Evolutionary conservation across 2,329 filamentous ascomycete genomes (phyloP).

Genomic region (Curvularia lunata): DNA sequence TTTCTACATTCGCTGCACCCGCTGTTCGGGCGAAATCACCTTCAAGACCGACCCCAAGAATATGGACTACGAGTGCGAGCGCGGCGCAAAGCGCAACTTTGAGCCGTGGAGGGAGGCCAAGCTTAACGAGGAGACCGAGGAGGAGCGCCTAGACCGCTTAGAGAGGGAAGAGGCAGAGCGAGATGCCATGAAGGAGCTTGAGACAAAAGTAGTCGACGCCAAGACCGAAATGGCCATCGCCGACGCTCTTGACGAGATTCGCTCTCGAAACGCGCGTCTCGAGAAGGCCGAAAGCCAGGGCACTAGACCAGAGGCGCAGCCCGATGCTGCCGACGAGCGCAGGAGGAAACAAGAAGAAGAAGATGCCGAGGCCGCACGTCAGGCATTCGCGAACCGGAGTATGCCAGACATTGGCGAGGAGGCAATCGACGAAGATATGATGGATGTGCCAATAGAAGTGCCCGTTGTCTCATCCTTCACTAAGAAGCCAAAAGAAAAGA

Average conservation of each 20-base stretch:
- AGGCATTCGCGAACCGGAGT: slow-evolving; percentile 68
- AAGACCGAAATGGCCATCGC: slow-evolving; percentile 96
- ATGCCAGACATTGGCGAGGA: slow-evolving; percentile 59
- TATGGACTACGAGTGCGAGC: slow-evolving; percentile 83
- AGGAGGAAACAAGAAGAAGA: slow-evolving; percentile 74
- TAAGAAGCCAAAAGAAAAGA: slow-evolving; percentile 85
- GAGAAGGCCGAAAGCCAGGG: slow-evolving; percentile 74
- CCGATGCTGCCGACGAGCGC: slow-evolving; percentile 63
- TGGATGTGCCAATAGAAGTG: slow-evolving; percentile 29
- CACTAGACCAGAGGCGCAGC: slow-evolving; percentile 59
- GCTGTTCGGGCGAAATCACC: slow-evolving; percentile 85
- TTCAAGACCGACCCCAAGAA: slow-evolving; percentile 96
- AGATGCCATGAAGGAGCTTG: slow-evolving; percentile 93
- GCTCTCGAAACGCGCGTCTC: slow-evolving; percentile 86
- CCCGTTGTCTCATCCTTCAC: slow-evolving; percentile 66
- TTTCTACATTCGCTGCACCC: slow-evolving; percentile 87
- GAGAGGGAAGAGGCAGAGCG: slow-evolving; percentile 80
- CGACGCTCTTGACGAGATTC: slow-evolving; percentile 93
- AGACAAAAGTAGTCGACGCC: slow-evolving; percentile 90
- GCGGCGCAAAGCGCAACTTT: slow-evolving; percentile 88
- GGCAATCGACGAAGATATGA: slow-evolving; percentile 57
- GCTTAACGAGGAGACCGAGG: slow-evolving; percentile 77
- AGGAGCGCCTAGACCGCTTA: slow-evolving; percentile 82
- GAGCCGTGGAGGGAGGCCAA: slow-evolving; percentile 83
- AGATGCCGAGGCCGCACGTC: slow-evolving; percentile 79